Base-by-base conservation (phyloP, 208 protist species). In the Strigomonas culicis region DNA sequence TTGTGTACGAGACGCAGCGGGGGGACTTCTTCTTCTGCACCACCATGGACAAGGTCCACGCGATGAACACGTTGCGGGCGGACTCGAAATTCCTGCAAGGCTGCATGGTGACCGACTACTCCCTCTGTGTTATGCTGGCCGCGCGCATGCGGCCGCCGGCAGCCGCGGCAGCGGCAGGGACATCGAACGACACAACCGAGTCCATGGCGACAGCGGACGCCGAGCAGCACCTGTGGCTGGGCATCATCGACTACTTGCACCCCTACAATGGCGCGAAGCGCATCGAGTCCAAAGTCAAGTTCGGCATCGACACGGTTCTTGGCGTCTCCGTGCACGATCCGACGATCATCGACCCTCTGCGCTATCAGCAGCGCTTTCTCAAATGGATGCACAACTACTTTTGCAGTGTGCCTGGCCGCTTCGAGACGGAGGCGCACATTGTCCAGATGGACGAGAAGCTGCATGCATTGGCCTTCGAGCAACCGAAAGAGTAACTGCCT, bases 221-320 rank as follows among this genome's bases (percentile, higher is more conserved):
- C 13, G 19, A n/a, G 15, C 17, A 25, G 0, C 19, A 68, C 31
- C 8, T 84, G 0, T 56, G 63, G 25, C 61, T 94, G 19, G 85
- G 89, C 24, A 67, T 95, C 41, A 81, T 95, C 30, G 89, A 95
- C 71, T 95, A 84, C 66, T 65, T 95, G 47, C 84, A 95, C 68
- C 89, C 89, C 2, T 95, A 89, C 74, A 84, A 77, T 15, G 76
- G 84, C 3, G 82, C 69, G 0, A 95, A 95, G 63, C 70, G 80
- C 49, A 74, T 92, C 15, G 85, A 95, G 63, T 92, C 86, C 15
- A 90, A 84, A 34, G 79, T 95, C 61, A 95, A 95, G 63, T 85
- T 82, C 0, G 84, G 86, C 3, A 53, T 95, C 1, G 89, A 94
- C 59, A 91, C 85, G 0, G 73, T 92, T 13, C 73, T 92, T 21